Evolutionary conservation across 768 basidiomycete genomes (phyloP).

Genomic region (Trametes coccinea): DNA sequence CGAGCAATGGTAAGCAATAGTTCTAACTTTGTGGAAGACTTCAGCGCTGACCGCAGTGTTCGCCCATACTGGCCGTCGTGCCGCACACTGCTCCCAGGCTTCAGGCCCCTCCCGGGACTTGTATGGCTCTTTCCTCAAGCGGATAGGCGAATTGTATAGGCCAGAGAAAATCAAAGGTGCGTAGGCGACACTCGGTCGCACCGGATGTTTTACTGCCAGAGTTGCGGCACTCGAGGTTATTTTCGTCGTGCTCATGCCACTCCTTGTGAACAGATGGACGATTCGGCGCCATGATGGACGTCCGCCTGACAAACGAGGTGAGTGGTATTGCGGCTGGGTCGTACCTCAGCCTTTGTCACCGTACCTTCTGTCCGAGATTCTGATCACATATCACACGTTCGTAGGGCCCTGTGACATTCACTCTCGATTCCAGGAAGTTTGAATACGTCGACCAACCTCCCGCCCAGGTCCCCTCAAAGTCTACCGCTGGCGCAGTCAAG

Average conservation of each 20-base stretch:
- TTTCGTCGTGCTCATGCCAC: constrained; percentile 10
- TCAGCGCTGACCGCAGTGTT: not conserved
- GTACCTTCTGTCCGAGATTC: constrained; percentile 10
- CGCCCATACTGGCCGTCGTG: not conserved
- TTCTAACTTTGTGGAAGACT: not conserved
- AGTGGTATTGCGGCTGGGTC: constrained; percentile 20
- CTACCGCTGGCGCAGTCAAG: constrained; percentile 11
- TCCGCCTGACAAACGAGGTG: constrained; percentile 86
- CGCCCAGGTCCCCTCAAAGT: not conserved
- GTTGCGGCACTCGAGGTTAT: constrained; percentile 13
- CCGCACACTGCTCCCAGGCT: constrained; percentile 44
- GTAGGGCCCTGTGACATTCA: constrained; percentile 85
- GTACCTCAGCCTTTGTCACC: constrained; percentile 8
- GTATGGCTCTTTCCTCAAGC: constrained; percentile 73
- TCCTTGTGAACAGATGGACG: constrained; percentile 63
- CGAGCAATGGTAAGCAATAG: constrained; percentile 73
- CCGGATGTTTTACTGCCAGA: constrained; percentile 16
- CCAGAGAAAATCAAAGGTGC: constrained; percentile 79
- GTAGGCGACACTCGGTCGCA: constrained; percentile 20
- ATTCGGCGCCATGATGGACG: constrained; percentile 97
- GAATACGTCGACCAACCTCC: constrained; percentile 50
- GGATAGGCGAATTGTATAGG: constrained; percentile 64
- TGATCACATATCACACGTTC: constrained; percentile 6
- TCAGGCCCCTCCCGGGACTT: constrained; percentile 64
- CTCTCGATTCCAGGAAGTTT: constrained; percentile 78